Conservation (phyloP, 2,329 filamentous ascomycete genomes). For the Pseudogymnoascus sp. region DNA sequence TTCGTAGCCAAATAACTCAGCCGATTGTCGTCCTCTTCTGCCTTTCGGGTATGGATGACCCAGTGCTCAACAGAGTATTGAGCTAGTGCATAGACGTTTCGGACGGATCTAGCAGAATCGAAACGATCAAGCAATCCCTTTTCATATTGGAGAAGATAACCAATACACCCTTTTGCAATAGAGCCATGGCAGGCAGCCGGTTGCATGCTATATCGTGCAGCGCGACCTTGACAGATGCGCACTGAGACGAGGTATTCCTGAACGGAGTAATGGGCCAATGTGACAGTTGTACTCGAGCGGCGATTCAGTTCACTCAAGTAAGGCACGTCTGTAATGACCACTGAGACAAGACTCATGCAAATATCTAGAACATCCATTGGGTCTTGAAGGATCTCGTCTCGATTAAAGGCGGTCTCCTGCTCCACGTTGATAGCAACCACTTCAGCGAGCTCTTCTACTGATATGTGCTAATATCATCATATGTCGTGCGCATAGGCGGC, state of each 20-base stretch:
- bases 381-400: too few relatives aligned
- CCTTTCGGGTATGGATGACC: constrained; percentile 15
- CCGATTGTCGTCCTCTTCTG: constrained; percentile 13
- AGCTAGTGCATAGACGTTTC: constrained; percentile 16
- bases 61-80: constrained; percentile 23
- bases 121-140: neutral
- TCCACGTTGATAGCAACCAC: too few relatives aligned
- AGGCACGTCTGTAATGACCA: too few relatives aligned
- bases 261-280: constrained; percentile 28
- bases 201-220: constrained; percentile 11
- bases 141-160: constrained; percentile 21
- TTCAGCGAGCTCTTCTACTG: too few relatives aligned
- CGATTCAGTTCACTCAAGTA: too few relatives aligned
- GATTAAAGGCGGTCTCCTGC: too few relatives aligned
- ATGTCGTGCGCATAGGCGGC: neutral
- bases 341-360: too few relatives aligned
- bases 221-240: constrained; percentile 13
- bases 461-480: neutral
- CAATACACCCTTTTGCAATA: constrained; percentile 21
- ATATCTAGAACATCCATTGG: too few relatives aligned
- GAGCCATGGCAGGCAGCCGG: constrained; percentile 13
- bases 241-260: constrained; percentile 27
- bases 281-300: neutral
- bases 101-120: neutral
- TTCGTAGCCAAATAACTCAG: constrained; percentile 9